phyloP scores from a whole-genome alignment of 352 stramenopile species.

The Phytophthora multivora region DNA sequence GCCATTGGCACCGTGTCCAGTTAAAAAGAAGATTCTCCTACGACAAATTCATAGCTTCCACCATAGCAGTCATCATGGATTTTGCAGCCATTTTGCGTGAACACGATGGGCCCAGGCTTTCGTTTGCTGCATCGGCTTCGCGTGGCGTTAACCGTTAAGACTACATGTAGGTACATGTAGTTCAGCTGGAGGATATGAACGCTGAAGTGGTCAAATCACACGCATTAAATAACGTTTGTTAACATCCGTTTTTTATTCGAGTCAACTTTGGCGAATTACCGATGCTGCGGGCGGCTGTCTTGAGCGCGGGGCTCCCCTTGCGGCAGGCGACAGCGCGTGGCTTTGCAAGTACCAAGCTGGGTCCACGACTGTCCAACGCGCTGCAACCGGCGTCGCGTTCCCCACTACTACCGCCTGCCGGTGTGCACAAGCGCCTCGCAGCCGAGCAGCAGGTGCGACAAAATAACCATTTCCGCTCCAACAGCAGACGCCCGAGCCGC shows the following conservation, averaged over 20 bases:
- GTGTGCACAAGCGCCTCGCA: slow-evolving; percentile 4
- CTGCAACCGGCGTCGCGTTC: slow-evolving; percentile 14
- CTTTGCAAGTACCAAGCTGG: slow-evolving; percentile 10
- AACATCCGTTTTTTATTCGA: not conserved
- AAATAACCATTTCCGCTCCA: slow-evolving; percentile 32
- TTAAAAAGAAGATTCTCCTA: too few relatives aligned
- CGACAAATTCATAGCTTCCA: too few relatives aligned
- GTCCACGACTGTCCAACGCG: slow-evolving; percentile 10
- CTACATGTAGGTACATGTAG: too few relatives aligned
- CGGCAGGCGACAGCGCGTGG: slow-evolving; percentile 10
- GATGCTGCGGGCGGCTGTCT: slow-evolving; percentile 28
- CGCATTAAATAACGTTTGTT: not conserved
- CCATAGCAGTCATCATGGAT: too few relatives aligned
- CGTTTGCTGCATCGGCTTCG: too few relatives aligned
- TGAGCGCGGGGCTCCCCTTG: slow-evolving; percentile 1
- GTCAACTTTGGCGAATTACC: not conserved
- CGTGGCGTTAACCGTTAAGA: too few relatives aligned
- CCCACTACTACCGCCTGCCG: not conserved
- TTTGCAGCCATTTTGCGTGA: too few relatives aligned
- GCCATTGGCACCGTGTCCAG: too few relatives aligned
- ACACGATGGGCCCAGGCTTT: too few relatives aligned
- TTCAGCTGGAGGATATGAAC: too few relatives aligned
- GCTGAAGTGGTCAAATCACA: not conserved
- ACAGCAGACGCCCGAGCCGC: slow-evolving; percentile 25
- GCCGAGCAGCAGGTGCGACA: slow-evolving; percentile 25